Conservation (phyloP, 2,329 filamentous ascomycete species). For the Fusarium buharicum region DNA sequence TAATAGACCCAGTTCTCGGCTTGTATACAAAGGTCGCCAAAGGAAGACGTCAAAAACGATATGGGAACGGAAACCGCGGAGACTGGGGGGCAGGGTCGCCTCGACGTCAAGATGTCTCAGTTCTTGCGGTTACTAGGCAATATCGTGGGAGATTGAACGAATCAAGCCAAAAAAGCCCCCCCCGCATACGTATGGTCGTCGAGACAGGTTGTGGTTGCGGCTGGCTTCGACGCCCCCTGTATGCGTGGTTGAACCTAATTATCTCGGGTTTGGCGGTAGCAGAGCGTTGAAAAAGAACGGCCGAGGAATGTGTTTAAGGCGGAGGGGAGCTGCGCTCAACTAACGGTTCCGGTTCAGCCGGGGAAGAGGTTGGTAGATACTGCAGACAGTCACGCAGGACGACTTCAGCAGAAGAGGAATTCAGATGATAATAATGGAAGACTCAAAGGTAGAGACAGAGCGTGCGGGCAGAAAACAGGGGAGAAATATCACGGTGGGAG, state of each 20-base stretch:
- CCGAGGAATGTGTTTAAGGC: slow-evolving; percentile 11
- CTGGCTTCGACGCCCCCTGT: slow-evolving; percentile 13
- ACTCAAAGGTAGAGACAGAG: slow-evolving; percentile 16
- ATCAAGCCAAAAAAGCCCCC: slow-evolving; percentile 22
- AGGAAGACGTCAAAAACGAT: slow-evolving; percentile 13
- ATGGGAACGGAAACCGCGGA: slow-evolving; percentile 18
- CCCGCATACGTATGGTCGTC: slow-evolving; percentile 37
- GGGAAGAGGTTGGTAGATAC: slow-evolving; percentile 24
- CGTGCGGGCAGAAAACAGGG: background rate
- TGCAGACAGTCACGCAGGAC: slow-evolving; percentile 36
- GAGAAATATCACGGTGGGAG: slow-evolving; percentile 28
- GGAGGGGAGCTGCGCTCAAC: slow-evolving; percentile 14
- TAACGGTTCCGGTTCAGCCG: slow-evolving; percentile 10
- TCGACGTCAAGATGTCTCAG: slow-evolving; percentile 45
- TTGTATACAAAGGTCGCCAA: slow-evolving; percentile 25
- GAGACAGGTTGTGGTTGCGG: slow-evolving; percentile 23
- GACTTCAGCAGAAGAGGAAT: slow-evolving; percentile 14
- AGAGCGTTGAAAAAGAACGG: slow-evolving; percentile 24
- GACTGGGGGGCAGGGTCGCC: slow-evolving; percentile 19
- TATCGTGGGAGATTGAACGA: slow-evolving; percentile 33
- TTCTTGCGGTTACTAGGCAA: slow-evolving; percentile 34
- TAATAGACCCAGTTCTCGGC: slow-evolving; percentile 20
- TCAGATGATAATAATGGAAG: background rate
- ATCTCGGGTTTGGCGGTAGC: slow-evolving; percentile 26
- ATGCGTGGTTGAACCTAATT: slow-evolving; percentile 3